These are phyloP conservation scores for Globisporangium orthogonon DNA, from an alignment of 352 stramenopile genomes.

Conservation along the genomic window DNA sequence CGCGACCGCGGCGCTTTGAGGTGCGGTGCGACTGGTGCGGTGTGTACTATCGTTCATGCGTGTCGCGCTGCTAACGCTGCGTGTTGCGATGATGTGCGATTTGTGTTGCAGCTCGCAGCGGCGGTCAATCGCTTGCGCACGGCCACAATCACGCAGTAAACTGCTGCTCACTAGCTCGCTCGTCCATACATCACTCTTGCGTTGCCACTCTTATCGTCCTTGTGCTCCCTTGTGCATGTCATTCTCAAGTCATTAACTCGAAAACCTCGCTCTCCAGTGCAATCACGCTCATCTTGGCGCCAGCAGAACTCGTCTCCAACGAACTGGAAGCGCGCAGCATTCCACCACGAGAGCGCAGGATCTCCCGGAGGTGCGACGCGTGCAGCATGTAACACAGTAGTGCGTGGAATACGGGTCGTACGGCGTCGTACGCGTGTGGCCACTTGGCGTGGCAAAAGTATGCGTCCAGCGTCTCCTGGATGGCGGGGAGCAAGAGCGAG, in stretches of 20 bases:
- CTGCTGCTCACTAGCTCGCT: neutral
- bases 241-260: neutral
- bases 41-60: neutral
- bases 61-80: neutral
- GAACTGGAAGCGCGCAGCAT: conserved; percentile 5
- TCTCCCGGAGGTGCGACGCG: conserved; percentile 22
- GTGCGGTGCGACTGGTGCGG: conserved; percentile 17
- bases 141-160: conserved; percentile 63
- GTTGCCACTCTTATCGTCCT: neutral
- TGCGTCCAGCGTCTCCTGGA: conserved; percentile 19
- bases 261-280: neutral
- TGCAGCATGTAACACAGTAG: conserved; percentile 37
- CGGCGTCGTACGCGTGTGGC: conserved; percentile 20
- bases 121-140: conserved; percentile 83
- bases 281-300: conserved; percentile 2
- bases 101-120: conserved; percentile 56
- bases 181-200: neutral
- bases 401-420: conserved; percentile 21
- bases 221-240: neutral
- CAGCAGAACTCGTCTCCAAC: neutral
- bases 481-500: conserved; percentile 3
- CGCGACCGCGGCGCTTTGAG: conserved; percentile 77
- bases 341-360: conserved; percentile 21
- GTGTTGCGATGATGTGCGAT: neutral
- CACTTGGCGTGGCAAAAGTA: conserved; percentile 33